phyloP scores from a whole-genome alignment of 2,329 filamentous ascomycete species.

The Pseudogymnoascus sp. region DNA sequence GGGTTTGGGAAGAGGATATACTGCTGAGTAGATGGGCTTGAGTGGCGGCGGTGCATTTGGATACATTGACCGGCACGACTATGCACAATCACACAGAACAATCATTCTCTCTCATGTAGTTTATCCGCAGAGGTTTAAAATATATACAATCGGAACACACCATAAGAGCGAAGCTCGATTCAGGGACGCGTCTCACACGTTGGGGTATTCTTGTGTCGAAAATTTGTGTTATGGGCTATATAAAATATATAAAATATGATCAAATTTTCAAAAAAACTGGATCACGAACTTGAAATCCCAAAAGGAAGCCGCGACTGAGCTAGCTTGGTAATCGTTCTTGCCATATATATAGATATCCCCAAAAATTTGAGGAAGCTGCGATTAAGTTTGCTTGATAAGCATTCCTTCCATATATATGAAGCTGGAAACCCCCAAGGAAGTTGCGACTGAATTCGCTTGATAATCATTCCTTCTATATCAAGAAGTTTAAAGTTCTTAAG shows the following conservation, averaged over 20 bases:
- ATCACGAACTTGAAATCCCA: no score
- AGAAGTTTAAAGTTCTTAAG: no score
- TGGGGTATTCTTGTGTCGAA: not conserved
- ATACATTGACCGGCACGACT: not conserved
- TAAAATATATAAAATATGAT: not conserved
- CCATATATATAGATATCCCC: not conserved
- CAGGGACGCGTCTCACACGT: not conserved
- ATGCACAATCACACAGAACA: not conserved
- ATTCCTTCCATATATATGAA: not conserved
- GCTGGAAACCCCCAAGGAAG: not conserved
- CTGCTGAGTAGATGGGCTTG: not conserved
- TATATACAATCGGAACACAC: no score
- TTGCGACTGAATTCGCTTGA: not conserved
- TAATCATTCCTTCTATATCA: no score
- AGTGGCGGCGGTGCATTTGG: not conserved
- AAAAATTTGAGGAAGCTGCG: not conserved
- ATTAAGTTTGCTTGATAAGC: not conserved
- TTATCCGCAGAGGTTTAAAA: not conserved
- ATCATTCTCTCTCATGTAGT: not conserved
- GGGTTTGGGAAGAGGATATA: not conserved
- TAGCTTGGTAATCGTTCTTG: not conserved
- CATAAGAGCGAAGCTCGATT: no score
- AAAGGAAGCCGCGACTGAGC: not conserved
- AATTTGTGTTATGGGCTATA: not conserved
- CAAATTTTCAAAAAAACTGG: no score